phyloP scores from a whole-genome alignment of 495 filamentous ascomycete species.

The Xylaria venustula region DNA sequence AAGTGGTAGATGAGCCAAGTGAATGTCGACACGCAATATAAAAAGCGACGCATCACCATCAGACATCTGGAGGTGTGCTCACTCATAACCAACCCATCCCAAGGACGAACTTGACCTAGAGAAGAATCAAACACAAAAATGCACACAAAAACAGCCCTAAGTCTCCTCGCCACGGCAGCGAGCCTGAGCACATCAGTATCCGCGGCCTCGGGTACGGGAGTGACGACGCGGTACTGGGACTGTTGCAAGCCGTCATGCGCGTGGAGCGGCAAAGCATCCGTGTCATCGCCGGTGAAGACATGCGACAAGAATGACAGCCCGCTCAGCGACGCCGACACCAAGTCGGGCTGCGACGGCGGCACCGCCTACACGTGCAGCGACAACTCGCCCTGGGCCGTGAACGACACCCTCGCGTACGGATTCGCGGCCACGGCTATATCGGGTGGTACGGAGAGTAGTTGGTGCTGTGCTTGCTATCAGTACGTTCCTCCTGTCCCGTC shows the following conservation, averaged over 20 bases:
- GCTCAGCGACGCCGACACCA: slow-evolving; percentile 22
- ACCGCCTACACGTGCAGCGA: slow-evolving; percentile 52
- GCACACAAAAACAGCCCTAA: not conserved
- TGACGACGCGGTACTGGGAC: slow-evolving; percentile 53
- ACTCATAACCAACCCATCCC: too few relatives aligned
- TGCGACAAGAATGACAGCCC: slow-evolving; percentile 53
- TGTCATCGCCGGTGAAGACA: slow-evolving; percentile 47
- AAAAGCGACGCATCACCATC: too few relatives aligned
- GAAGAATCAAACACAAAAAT: too few relatives aligned
- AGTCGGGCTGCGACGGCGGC: slow-evolving; percentile 43
- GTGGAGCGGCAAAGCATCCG: slow-evolving; percentile 53
- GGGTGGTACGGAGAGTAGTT: slow-evolving; percentile 43
- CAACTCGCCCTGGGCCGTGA: slow-evolving; percentile 55
- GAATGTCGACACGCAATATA: too few relatives aligned
- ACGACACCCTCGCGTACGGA: slow-evolving; percentile 51
- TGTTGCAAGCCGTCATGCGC: slow-evolving; percentile 62
- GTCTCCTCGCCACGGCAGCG: slow-evolving; percentile 3
- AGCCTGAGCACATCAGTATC: not conserved
- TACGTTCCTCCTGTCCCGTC: slow-evolving; percentile 36
- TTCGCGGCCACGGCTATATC: slow-evolving; percentile 52
- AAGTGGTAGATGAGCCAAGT: too few relatives aligned
- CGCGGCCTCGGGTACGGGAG: slow-evolving; percentile 12
- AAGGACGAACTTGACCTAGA: too few relatives aligned
- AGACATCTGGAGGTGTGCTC: too few relatives aligned
- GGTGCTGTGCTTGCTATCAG: slow-evolving; percentile 61